phyloP scores from a whole-genome alignment of 2,329 filamentous ascomycete genomes.

The Cordyceps cicadae region DNA sequence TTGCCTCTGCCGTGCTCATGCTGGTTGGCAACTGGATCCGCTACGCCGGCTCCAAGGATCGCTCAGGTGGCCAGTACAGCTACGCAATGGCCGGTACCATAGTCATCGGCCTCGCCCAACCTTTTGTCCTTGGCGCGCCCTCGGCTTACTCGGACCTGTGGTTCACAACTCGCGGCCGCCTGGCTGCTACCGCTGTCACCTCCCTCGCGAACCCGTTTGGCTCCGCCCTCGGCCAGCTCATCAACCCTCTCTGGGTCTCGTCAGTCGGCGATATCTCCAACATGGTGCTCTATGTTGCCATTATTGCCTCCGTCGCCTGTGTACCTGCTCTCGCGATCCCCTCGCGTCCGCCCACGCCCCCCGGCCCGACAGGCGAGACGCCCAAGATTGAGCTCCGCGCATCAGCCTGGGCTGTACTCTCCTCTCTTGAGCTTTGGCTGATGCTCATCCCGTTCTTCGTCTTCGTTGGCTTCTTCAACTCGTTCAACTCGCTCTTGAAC shows the following conservation, averaged over 20 bases:
- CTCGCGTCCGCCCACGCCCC: slow-evolving; percentile 65
- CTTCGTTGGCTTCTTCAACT: slow-evolving; percentile 93
- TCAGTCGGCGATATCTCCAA: slow-evolving; percentile 58
- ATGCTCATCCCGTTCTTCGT: slow-evolving; percentile 71
- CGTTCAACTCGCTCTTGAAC: slow-evolving; percentile 76
- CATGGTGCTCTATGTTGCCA: slow-evolving; percentile 76
- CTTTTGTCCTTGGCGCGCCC: slow-evolving; percentile 83
- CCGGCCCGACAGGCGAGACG: slow-evolving; percentile 56
- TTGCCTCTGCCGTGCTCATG: slow-evolving; percentile 63
- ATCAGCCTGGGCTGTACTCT: slow-evolving; percentile 43
- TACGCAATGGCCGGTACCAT: slow-evolving; percentile 85
- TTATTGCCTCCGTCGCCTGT: slow-evolving; percentile 53
- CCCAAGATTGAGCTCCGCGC: slow-evolving; percentile 44
- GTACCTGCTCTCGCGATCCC: slow-evolving; percentile 79
- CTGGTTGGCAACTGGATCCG: slow-evolving; percentile 87
- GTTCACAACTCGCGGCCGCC: slow-evolving; percentile 79
- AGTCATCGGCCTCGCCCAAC: slow-evolving; percentile 79
- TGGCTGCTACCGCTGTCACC: slow-evolving; percentile 77
- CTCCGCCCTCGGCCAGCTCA: slow-evolving; percentile 77
- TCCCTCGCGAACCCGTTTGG: slow-evolving; percentile 86
- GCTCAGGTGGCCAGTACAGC: slow-evolving; percentile 56
- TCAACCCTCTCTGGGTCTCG: slow-evolving; percentile 69
- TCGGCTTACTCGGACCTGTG: slow-evolving; percentile 89
- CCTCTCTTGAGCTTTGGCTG: slow-evolving; percentile 68
- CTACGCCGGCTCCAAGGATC: slow-evolving; percentile 57